Base-by-base conservation (phyloP, 202 grass and related monocot species). In the Schoenoplectus tabernaemontani region DNA sequence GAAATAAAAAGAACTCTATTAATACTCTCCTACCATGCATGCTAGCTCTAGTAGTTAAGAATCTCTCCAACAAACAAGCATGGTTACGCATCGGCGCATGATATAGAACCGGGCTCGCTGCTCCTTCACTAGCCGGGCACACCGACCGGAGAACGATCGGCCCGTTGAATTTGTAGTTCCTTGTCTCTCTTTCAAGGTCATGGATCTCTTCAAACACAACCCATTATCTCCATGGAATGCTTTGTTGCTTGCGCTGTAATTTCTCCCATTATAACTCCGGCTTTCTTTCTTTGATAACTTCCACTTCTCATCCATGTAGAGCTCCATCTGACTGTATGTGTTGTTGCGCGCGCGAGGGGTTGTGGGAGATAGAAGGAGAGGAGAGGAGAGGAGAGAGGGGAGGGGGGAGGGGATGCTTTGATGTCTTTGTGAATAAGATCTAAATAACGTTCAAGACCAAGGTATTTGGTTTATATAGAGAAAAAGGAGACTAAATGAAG, bases 91-190 rank as follows among this genome's bases (percentile, higher is more conserved):
- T 10, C 91, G 91, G 51, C 95, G 91, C 89, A 94, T 88, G 86
- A 98, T 98, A 78, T 97, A 97, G 87, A 94, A 92, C 82, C 87
- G 78, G 38, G 95, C 87, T 65, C 89, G 78, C 83, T 94, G 95
- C 83, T 97, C 89, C 74, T 97, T 97, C 77, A 90, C 89, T 24
- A 97, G 84, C 72, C 89, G 82, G 77, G 87, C 83, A 80, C 95
- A 97, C 63, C 95, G 86, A 37, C 89, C 82, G 33, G 89, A 78
- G 87, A 94, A 97, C 39, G 95, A 92, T 50, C 63, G 26, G 39
- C 60, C 63, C 48, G 54, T 42, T 5, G 79, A 67, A 86, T n/a
- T n/a, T n/a, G 48, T 3, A 16, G 43, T 67, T 10, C 46, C 68
- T 33, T 58, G 28, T 56, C 73, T 64, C 7, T 47, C 57, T 62